phyloP scores from a whole-genome alignment of 2,329 filamentous ascomycete genomes.

The Cordyceps fumosorosea region DNA sequence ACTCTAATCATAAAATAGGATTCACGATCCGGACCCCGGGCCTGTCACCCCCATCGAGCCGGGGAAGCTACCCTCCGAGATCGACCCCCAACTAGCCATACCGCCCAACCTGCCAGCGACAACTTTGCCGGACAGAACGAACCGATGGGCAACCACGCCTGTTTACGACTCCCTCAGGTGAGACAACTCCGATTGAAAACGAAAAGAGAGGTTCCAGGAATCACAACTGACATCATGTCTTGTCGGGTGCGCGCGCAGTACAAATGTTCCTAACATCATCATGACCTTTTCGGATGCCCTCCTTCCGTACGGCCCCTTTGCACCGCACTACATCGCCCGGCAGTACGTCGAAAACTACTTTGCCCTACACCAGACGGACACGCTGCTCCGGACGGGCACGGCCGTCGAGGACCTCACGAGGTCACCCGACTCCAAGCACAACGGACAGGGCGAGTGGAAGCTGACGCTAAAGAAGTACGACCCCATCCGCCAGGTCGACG shows the following conservation, averaged over 20 bases:
- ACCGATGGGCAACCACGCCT: conserved; percentile 41
- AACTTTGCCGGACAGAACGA: conserved; percentile 34
- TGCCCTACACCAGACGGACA: conserved; percentile 41
- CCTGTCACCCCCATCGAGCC: conserved; percentile 29
- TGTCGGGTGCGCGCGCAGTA: conserved; percentile 26
- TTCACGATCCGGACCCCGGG: conserved; percentile 41
- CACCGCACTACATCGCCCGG: conserved; percentile 46
- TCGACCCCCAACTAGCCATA: conserved; percentile 39
- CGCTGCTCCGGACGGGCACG: conserved; percentile 40
- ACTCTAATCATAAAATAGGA: conserved; percentile 29
- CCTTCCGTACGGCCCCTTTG: conserved; percentile 51
- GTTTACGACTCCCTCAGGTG: conserved; percentile 47
- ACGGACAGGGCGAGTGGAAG: conserved; percentile 32
- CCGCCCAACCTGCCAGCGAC: conserved; percentile 35
- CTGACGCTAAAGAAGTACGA: conserved; percentile 43
- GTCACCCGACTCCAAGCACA: conserved; percentile 17
- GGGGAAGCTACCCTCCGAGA: conserved; percentile 36
- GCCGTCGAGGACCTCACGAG: conserved; percentile 43
- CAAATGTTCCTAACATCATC: conserved; percentile 50
- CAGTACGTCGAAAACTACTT: conserved; percentile 53
- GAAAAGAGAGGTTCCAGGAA: background rate
- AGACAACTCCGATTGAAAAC: conserved; percentile 16
- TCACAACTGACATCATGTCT: background rate
- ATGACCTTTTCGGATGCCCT: conserved; percentile 48
- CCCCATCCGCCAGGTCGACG: conserved; percentile 33